Conservation (phyloP, 2,329 filamentous ascomycete species). For the Xylaria sp. region DNA sequence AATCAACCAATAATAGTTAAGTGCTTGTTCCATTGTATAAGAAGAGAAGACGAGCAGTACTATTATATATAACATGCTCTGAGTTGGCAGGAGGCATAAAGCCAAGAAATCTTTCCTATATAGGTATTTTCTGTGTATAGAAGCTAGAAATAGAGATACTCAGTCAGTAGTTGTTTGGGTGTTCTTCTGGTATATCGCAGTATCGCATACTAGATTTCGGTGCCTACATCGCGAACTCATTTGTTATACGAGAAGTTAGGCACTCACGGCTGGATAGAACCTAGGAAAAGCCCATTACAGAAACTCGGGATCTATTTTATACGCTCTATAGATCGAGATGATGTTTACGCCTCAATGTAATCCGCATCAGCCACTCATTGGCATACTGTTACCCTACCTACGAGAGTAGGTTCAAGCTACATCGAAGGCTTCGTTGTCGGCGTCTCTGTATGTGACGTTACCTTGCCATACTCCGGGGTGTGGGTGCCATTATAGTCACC, state of each 20-base stretch:
- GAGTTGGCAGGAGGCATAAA: too few relatives aligned
- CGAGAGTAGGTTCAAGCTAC: neutral
- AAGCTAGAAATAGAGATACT: neutral
- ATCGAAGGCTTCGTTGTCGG: neutral
- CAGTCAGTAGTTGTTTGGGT: neutral
- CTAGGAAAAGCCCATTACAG: too few relatives aligned
- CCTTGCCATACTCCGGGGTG: neutral
- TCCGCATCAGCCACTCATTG: constrained; percentile 14
- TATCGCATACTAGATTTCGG: neutral
- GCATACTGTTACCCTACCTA: constrained; percentile 10
- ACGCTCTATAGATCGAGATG: neutral
- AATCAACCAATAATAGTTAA: neutral
- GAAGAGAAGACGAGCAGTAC: too few relatives aligned
- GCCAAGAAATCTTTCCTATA: neutral
- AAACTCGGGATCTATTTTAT: neutral
- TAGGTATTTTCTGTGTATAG: neutral
- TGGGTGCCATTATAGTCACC: neutral
- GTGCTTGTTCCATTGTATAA: too few relatives aligned
- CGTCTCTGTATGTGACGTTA: neutral
- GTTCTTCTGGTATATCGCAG: neutral
- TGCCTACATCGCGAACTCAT: neutral
- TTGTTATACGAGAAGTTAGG: neutral
- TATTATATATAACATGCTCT: too few relatives aligned
- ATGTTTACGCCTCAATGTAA: constrained; percentile 2
- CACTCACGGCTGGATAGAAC: neutral